Evolutionary conservation across 441 rosid species (phyloP), one percentile per base, ranked within the genome.

Genomic region (Caryocar brasiliense): DNA sequence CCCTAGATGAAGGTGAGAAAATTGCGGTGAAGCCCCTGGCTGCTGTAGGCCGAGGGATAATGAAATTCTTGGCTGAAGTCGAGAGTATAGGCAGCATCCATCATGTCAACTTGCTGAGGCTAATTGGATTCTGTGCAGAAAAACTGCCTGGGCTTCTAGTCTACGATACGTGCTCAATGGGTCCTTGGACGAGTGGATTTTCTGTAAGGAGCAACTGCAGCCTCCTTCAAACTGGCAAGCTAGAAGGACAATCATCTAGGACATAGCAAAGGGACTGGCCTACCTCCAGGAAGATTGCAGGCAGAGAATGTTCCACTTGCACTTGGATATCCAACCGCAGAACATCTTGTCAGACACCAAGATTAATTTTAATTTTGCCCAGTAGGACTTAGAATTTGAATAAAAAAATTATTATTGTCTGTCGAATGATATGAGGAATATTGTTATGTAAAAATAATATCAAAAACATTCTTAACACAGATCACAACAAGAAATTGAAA

Each of bases 251-350:
- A 43, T 51, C 12, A 40, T 54, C 4, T 7, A 37, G 1, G 60
- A 28, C n/a, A 24, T 61, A 45, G 54, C 66, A 6, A 61, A 39
- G 9, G 66, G 66, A 18, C 28, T 61, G 1, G 35, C 49, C 1
- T 61, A 61, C 20, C 55, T 61, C 11, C 66, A 61, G 5, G 38
- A 54, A 25, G 60, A 61, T 4, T 61, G 60, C 25, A 47, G 23
- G 6, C 26, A 18, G 4, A 29, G 20, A 40, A 61, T 61, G 14
- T 10, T 61, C 6, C 66, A 53, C 7, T n/a, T n/a, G n/a, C n/a
- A n/a, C n/a, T 25, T 54, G 5, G 60, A 47, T 10, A 61, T 61
- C 23, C 52, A 61, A 28, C 66, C 66, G 5, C 66, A 61, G 12
- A 61, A 61, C 47, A 47, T 47, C 0, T n/a, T 54, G 11, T 9